Percentiles rank a stretch among this genome's conserved stretches.
Conservation (phyloP, 2,329 filamentous ascomycete species). For the Pseudofabraea citricarpa region DNA sequence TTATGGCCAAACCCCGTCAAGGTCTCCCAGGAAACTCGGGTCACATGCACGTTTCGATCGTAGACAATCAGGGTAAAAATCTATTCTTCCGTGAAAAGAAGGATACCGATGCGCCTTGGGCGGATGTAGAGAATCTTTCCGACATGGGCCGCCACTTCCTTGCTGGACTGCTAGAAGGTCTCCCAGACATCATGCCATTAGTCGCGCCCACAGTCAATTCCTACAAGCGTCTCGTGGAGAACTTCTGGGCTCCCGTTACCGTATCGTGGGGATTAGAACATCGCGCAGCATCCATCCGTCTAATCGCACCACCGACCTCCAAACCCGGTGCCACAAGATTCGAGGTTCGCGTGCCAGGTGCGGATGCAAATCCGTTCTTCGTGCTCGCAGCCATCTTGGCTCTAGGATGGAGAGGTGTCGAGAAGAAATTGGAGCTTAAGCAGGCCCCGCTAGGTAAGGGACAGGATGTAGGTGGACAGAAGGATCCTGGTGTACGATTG, state of each 20-base stretch:
- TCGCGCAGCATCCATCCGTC: slow-evolving; percentile 81
- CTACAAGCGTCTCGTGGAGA: slow-evolving; percentile 96
- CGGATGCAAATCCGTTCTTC: slow-evolving; percentile 84
- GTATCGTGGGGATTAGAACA: slow-evolving; percentile 97
- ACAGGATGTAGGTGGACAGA: slow-evolving; percentile 68
- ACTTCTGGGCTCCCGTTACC: slow-evolving; percentile 98
- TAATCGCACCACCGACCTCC: slow-evolving; percentile 84
- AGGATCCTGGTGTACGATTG: slow-evolving; percentile 70
- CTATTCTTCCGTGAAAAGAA: slow-evolving; percentile 69
- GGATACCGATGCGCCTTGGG: slow-evolving; percentile 67
- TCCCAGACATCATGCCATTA: slow-evolving; percentile 94
- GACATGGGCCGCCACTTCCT: slow-evolving; percentile 91
- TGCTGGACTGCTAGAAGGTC: slow-evolving; percentile 79
- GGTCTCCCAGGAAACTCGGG: slow-evolving; percentile 92
- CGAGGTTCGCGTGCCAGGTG: slow-evolving; percentile 90
- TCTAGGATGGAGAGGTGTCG: slow-evolving; percentile 84
- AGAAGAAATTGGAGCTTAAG: slow-evolving; percentile 83
- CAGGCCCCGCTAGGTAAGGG: slow-evolving; percentile 81
- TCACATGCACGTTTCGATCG: slow-evolving; percentile 90
- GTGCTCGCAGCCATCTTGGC: slow-evolving; percentile 84
- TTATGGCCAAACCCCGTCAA: slow-evolving; percentile 96
- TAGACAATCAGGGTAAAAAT: slow-evolving; percentile 77
- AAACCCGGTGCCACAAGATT: slow-evolving; percentile 85
- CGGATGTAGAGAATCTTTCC: slow-evolving; percentile 74
- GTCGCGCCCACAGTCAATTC: slow-evolving; percentile 94